A percentile compares a stretch with the other conserved stretches of the same genome.
These are phyloP conservation scores for Corymbia maculata DNA, from an alignment of 345 rosid genomes.

Conservation along the genomic window DNA sequence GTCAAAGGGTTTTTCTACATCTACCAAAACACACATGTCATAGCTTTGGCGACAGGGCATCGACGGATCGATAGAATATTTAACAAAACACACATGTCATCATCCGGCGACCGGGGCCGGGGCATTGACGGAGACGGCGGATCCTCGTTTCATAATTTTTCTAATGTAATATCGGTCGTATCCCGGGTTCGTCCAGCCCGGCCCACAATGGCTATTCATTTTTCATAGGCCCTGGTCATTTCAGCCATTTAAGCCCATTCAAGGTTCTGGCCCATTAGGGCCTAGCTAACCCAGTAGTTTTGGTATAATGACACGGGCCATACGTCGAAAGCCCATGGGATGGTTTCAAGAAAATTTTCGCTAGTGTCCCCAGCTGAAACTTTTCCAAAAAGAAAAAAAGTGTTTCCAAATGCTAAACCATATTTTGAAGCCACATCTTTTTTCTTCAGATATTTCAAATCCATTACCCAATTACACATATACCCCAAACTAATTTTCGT, in stretches of 20 bases:
- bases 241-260: background rate
- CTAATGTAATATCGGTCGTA: background rate
- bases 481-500: background rate
- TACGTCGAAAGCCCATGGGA: background rate
- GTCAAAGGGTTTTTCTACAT: background rate
- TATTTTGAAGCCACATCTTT: background rate
- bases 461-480: accelerated
- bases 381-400: background rate
- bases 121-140: background rate
- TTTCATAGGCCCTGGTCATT: background rate
- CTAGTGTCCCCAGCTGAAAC: background rate
- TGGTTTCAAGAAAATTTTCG: background rate
- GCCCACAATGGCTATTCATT: background rate
- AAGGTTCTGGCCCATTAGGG: background rate
- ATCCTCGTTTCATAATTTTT: background rate
- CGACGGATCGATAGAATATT: background rate
- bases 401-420: background rate
- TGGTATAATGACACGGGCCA: background rate
- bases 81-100: background rate
- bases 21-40: background rate
- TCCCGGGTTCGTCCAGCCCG: background rate
- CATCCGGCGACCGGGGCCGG: background rate
- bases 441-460: background rate
- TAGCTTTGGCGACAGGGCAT: too few relatives aligned
- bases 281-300: background rate